These are phyloP conservation scores for Rhizophagus clarus DNA, from an alignment of 192 early-diverging fungal genomes.

Conservation along the genomic window DNA sequence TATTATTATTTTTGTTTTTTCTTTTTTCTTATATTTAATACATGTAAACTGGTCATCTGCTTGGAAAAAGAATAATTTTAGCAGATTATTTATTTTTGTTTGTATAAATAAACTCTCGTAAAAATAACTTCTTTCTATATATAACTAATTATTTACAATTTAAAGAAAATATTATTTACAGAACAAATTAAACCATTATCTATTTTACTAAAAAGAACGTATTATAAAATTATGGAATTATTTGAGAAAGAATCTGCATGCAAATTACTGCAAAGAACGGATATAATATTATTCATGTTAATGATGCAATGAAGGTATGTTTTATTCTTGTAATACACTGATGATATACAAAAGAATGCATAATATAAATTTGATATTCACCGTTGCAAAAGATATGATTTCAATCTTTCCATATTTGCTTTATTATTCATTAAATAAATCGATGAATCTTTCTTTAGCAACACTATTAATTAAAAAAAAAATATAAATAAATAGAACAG, in stretches of 20 bases:
- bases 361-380: not conserved
- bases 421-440: conserved; percentile 20
- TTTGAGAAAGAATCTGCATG: too few relatives aligned
- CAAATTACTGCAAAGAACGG: not conserved
- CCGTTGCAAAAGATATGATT: too few relatives aligned
- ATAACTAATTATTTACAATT: not conserved
- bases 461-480: not conserved
- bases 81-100: not conserved
- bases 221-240: not conserved
- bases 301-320: not conserved
- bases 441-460: conserved; percentile 29
- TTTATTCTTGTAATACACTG: not conserved
- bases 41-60: too few relatives aligned
- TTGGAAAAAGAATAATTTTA: not conserved
- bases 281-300: conserved; percentile 8
- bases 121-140: not conserved
- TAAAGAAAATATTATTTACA: not conserved
- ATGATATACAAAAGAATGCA: not conserved
- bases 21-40: too few relatives aligned
- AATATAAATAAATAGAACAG: not conserved
- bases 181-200: not conserved
- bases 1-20: too few relatives aligned
- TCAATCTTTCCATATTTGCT: not conserved
- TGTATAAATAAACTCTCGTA: not conserved
- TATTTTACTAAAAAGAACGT: not conserved